phyloP scores from a whole-genome alignment of 768 basidiomycete species.

The Tubosaeta brunneosetosa region DNA sequence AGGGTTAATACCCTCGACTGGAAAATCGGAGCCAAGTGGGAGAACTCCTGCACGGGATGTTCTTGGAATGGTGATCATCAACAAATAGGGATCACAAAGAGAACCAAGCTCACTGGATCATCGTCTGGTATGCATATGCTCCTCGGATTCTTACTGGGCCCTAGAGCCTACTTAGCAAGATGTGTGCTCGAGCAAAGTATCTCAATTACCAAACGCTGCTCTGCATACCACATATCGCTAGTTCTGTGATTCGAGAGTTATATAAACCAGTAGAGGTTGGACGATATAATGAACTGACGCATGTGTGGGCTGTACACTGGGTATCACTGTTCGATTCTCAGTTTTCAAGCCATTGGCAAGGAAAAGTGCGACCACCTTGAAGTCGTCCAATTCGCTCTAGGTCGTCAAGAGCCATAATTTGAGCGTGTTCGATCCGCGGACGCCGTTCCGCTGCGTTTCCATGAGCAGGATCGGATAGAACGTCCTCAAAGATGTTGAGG shows the following conservation, averaged over 20 bases:
- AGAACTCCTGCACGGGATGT: constrained; percentile 51
- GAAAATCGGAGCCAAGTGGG: constrained; percentile 91
- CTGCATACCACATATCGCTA: constrained; percentile 92
- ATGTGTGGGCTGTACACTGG: constrained; percentile 92
- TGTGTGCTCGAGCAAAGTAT: background rate
- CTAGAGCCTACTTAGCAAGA: constrained; percentile 31
- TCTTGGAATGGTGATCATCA: constrained; percentile 27
- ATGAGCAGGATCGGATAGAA: constrained; percentile 34
- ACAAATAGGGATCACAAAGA: background rate
- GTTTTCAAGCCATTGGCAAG: background rate
- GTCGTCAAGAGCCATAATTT: constrained; percentile 74
- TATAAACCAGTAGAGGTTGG: background rate
- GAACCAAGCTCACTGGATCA: constrained; percentile 53
- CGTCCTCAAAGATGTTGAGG: constrained; percentile 75
- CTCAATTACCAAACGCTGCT: constrained; percentile 58
- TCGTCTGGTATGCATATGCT: constrained; percentile 84
- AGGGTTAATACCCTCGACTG: constrained; percentile 88
- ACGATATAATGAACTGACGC: constrained; percentile 47
- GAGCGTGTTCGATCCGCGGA: constrained; percentile 89
- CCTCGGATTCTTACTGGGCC: constrained; percentile 79
- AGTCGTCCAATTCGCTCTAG: constrained; percentile 63
- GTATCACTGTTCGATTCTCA: constrained; percentile 54
- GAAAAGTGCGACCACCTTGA: constrained; percentile 49
- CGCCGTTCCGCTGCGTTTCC: constrained; percentile 42
- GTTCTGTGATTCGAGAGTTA: constrained; percentile 41